Evolutionary conservation across 73 alveolate species (phyloP), one percentile per base, ranked within the genome.

Genomic region (Paramecium pentaurelia): DNA sequence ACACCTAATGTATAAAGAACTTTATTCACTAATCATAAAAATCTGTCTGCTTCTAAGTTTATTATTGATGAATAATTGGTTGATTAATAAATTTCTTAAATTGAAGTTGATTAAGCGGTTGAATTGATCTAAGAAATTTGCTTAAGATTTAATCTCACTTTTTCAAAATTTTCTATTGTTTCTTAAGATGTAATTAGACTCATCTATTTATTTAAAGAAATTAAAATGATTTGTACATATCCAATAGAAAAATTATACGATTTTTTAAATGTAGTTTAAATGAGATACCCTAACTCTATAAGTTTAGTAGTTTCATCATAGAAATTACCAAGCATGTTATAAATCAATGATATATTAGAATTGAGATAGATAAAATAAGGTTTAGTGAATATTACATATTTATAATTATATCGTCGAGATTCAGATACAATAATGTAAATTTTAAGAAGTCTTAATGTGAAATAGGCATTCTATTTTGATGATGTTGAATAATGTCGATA

Each of bases 151-250:
- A 44, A 49, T 38, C 60, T 75, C 42, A 75, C 30, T 18, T 75
- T 38, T 75, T 36, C 18, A 45, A 25, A 80, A 27, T 45, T 80
- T 18, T 49, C 91, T 8, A 45, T 80, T 27, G 91, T 80, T 22
- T 32, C 71, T 45, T 45, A 80, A 36, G 91, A 80, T 49, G 51
- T 80, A 14, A 80, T 80, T 25, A 80, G 58, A 47, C 73, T 80
- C 25, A 44, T 80, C 30, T 80, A 45, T 49, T 8, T 80, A 27
- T 80, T 80, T 80, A 44, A 80, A 27, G 91, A 80, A 49, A 80
- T 80, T 10, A 80, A 80, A 36, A 80, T 80, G 91, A 34, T 80
- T 45, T 80, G 91, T 10, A 80, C 73, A 27, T 80, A 80, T 80
- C 91, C 91, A 4, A 44, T 80, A 7, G 75, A 49, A 80, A 80